Base-by-base conservation (phyloP, 768 basidiomycete genomes). In the Rickenella mellea region DNA sequence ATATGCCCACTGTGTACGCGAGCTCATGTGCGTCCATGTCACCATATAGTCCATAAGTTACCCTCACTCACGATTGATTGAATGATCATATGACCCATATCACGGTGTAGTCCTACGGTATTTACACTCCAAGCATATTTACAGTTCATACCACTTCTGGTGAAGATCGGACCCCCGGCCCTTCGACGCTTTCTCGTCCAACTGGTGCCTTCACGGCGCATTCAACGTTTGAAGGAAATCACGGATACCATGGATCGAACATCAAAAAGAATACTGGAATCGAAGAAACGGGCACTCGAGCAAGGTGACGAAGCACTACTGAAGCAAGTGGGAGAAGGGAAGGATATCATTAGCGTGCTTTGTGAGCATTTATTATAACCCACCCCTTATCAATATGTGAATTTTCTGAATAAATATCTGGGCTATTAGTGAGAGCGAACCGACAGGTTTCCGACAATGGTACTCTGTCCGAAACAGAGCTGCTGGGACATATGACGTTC, bases 261-360 rank as follows among this genome's bases (percentile, higher is more conserved):
- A 10, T 27, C 32, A 14, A 37, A 24, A 21, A 17, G 22, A 20
- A 37, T 43, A 25, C 33, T 39, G 3, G 14, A 21, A 19, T 51
- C 60, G 41, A 70, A 70, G 50, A 59, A 64, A 41, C 45, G 42
- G 25, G 60, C 59, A 38, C 32, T 50, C 59, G 29, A 42, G 20
- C 38, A 45, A 22, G 54, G 48, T 14, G 35, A 65, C 6, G 54
- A 57, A 11, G 54, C 56, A 2, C 47, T 56, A 40, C 14, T 41
- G 40, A 32, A 57, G 42, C 43, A 55, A 44, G 46, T 59, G 48
- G 40, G 50, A 29, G 40, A 60, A 53, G 61, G 51, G 15, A 74
- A 68, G 44, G 73, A 76, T 54, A 67, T 77, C 26, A 72, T 73
- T 41, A 71, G 68, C 44, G 58, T 70, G 24, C 58, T 77, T 27